These are phyloP conservation scores for Cymbopogon flexuosus DNA, from an alignment of 202 grass and related monocot species.

Conservation along the genomic window DNA sequence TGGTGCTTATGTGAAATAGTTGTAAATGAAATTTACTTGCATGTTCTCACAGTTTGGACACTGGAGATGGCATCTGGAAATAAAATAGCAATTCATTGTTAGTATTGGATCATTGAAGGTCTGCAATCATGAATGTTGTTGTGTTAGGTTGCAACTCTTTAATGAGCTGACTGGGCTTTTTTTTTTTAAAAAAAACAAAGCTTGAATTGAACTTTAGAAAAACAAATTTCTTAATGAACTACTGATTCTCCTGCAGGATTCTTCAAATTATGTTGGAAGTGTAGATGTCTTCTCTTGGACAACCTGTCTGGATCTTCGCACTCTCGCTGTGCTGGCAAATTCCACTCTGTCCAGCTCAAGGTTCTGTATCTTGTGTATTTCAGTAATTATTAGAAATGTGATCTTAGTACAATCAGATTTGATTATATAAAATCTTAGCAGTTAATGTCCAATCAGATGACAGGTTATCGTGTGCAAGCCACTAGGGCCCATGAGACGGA, in stretches of 20 bases:
- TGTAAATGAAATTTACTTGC: neutral
- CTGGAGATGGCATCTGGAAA: neutral
- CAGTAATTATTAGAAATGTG: neutral
- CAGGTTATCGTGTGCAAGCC: neutral
- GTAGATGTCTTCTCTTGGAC: constrained; percentile 70
- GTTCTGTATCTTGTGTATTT: constrained; percentile 36
- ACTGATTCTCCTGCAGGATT: constrained; percentile 16
- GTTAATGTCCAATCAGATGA: neutral
- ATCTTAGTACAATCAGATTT: neutral
- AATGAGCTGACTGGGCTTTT: neutral
- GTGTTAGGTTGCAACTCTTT: neutral
- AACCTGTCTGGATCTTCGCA: constrained; percentile 63
- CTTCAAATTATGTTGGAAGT: constrained; percentile 17
- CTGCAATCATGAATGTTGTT: neutral
- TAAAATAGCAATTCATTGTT: neutral
- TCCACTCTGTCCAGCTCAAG: constrained; percentile 77
- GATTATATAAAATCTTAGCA: neutral
- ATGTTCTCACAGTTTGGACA: neutral
- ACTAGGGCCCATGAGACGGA: neutral
- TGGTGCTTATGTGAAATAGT: neutral
- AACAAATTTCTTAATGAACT: constrained; percentile 4
- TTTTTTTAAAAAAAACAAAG: too few species aligned
- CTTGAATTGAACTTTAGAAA: neutral
- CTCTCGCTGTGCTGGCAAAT: constrained; percentile 66
- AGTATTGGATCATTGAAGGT: neutral